Base-by-base conservation (phyloP, 441 rosid genomes). In the Croton laevigatus region DNA sequence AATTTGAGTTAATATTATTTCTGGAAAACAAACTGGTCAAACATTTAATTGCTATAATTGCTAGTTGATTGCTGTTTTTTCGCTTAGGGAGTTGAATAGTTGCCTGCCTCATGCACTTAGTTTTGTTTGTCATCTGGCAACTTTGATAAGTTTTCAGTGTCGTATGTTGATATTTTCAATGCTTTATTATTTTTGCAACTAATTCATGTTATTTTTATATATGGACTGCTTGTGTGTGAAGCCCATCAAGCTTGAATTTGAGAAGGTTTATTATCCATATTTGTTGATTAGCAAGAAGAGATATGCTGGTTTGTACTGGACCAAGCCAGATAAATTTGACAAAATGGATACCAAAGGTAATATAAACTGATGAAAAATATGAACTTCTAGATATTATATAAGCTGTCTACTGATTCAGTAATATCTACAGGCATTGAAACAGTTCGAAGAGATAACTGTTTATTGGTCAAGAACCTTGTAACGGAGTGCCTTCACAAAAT, bases 231-330 rank as follows among this genome's bases (percentile, higher is more conserved):
- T 79, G 73, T 67, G 44, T 80, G 68, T 80, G 71, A 82, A 95
- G 99, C 99, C 98, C 73, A 95, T 95, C 84, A 93, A 91, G 83
- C 86, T 93, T 71, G 99, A 95, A 86, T 95, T 95, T 65, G 99
- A 95, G 87, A 95, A 95, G 87, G 97, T 95, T 54, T 95, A 95
- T 74, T 93, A 80, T 78, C 99, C 98, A 54, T 95, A 89, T 80
- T 83, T 95, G 58, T 82, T 95, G 85, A 95, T 95, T 71, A 93
- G 93, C 86, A 95, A 95, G 88, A 95, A 95, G 87, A 88, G 97
- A 80, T 95, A 95, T 85, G 98, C 99, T 80, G 99, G 99, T 81
- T 86, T 95, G 78, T 83, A 76, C 62, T 95, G 98, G 98, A 93
- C 99, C 48, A 91, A 83, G 75, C 90, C 97, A 12, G 73, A 86